phyloP scores from a whole-genome alignment of 345 rosid species.

The Moringa oleifera region DNA sequence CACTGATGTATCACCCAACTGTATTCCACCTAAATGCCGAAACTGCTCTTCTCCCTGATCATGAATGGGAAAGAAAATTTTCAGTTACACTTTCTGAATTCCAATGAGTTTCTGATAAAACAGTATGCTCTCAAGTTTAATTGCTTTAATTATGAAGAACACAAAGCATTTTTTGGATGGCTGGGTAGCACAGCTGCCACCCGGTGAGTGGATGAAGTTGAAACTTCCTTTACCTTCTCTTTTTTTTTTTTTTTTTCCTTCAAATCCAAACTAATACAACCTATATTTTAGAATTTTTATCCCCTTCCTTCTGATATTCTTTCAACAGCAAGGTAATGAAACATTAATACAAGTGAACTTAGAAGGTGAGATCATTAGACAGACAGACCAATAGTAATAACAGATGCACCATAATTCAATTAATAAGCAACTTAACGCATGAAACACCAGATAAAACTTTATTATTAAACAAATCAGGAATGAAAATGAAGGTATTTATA shows the following conservation, averaged over 20 bases:
- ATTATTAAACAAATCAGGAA: too few relatives aligned
- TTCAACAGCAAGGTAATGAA: neutral
- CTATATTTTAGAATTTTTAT: neutral
- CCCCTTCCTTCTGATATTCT: neutral
- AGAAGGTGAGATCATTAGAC: too few relatives aligned
- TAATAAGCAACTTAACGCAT: neutral
- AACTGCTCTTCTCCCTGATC: constrained; percentile 47
- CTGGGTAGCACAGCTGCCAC: neutral
- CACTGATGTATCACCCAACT: constrained; percentile 50
- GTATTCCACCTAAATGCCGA: constrained; percentile 41
- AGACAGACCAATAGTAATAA: too few relatives aligned
- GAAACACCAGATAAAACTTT: too few relatives aligned
- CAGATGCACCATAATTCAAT: neutral
- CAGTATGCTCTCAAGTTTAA: neutral
- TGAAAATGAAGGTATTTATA: too few relatives aligned
- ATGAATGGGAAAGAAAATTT: neutral
- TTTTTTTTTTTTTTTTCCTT: too few relatives aligned
- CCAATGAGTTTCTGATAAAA: neutral
- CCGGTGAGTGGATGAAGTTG: neutral
- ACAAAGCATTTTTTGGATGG: too few relatives aligned
- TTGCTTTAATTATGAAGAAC: too few relatives aligned
- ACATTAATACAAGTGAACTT: neutral
- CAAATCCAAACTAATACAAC: neutral
- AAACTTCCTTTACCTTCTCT: neutral
- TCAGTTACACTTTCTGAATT: neutral